Evolutionary conservation across 192 early-diverging fungal species (phyloP).

Genomic region (Backusella macrospora): DNA sequence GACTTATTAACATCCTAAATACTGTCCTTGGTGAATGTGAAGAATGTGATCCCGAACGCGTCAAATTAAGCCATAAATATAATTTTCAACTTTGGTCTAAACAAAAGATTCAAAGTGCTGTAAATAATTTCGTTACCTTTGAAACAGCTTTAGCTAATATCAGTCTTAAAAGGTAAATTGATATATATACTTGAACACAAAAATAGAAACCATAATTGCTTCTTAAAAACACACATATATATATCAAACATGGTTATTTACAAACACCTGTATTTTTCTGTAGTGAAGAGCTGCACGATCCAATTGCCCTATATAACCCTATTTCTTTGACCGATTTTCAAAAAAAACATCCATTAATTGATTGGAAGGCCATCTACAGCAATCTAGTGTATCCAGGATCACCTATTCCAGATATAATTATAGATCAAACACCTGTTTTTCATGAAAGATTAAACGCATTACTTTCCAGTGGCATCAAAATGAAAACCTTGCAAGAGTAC

Average conservation of each 20-base stretch:
- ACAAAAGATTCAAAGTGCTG: slow-evolving; percentile 24
- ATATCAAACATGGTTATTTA: neutral
- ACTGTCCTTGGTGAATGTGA: slow-evolving; percentile 32
- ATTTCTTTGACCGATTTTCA: slow-evolving; percentile 40
- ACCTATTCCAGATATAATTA: slow-evolving; percentile 37
- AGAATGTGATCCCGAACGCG: neutral
- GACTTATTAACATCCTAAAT: slow-evolving; percentile 46
- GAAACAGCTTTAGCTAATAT: slow-evolving; percentile 59
- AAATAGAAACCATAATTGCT: neutral
- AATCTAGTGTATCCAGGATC: slow-evolving; percentile 22
- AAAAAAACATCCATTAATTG: slow-evolving; percentile 39
- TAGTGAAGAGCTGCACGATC: slow-evolving; percentile 51
- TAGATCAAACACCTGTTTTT: slow-evolving; percentile 51
- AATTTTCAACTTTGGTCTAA: neutral
- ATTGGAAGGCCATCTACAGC: slow-evolving; percentile 43
- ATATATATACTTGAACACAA: neutral
- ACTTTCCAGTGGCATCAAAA: slow-evolving; percentile 4
- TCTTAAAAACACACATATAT: neutral
- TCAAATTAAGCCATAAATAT: neutral
- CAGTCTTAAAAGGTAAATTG: slow-evolving; percentile 40
- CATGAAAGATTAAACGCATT: slow-evolving; percentile 44
- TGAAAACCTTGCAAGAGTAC: slow-evolving; percentile 30
- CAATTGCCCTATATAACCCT: slow-evolving; percentile 55
- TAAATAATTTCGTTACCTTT: slow-evolving; percentile 55
- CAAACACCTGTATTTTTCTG: slow-evolving; percentile 6